A percentile compares a stretch with the other conserved stretches of the same genome.
Evolutionary conservation across 2,329 filamentous ascomycete genomes (phyloP).

Genomic region (Plenodomus tracheiphilus): DNA sequence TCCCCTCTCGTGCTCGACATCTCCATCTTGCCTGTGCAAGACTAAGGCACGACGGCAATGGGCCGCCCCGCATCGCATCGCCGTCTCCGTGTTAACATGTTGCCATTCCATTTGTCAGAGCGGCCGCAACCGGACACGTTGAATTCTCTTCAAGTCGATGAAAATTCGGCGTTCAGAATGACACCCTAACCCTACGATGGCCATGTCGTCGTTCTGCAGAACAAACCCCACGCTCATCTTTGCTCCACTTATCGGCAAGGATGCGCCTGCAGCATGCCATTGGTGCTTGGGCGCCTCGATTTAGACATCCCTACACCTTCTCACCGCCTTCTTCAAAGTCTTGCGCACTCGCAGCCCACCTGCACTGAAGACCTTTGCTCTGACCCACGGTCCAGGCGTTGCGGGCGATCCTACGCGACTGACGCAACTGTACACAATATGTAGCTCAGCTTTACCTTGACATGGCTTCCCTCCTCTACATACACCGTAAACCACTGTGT

Average conservation of each 20-base stretch:
- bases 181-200: neutral
- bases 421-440: neutral
- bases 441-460: no score
- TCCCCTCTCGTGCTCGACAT: neutral
- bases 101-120: conserved; percentile 9
- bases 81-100: neutral
- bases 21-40: neutral
- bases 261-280: conserved; percentile 15
- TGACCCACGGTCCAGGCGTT: neutral
- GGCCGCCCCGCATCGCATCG: conserved; percentile 8
- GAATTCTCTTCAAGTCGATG: neutral
- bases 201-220: conserved; percentile 5
- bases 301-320: neutral
- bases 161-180: neutral
- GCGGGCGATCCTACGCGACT: neutral
- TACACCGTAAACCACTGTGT: no score
- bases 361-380: neutral
- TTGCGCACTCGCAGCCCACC: neutral
- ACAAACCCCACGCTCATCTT: conserved; percentile 12
- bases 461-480: no score
- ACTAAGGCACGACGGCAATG: neutral
- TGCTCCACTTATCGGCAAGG: conserved; percentile 7
- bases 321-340: neutral
- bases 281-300: conserved; percentile 22
- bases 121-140: conserved; percentile 6